Evolutionary conservation across 352 stramenopile species (phyloP), one percentile per base, ranked within the genome.

Genomic region (Globisporangium canariense): DNA sequence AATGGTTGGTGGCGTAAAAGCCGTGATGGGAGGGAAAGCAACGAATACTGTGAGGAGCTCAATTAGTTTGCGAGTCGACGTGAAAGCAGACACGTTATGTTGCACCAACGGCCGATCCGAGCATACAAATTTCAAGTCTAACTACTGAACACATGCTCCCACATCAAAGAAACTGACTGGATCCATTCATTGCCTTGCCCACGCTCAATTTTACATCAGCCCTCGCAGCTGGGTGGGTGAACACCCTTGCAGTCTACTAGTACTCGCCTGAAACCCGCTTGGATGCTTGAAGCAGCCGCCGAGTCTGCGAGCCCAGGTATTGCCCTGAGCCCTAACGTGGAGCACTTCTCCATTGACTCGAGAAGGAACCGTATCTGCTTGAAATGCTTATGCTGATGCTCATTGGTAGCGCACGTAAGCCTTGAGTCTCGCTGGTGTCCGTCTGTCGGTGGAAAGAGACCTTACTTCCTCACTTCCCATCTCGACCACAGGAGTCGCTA

Each of bases 181-280:
- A 34, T 59, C n/a, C 9, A 28, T 28, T 28, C 25, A 28, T 28
- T 28, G 25, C 25, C 25, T 28, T 28, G 25, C 25, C 25, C 2
- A 28, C 25, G 36, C 3, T 34, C 13, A 8, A 8, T 36, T 61
- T 61, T 61, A 61, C 55, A 61, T 61, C 38, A 61, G 9, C 20
- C 38, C 38, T 51, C 47, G 40, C 58, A 64, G 45, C 58, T 64
- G 58, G 45, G 32, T 64, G 58, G 58, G 46, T 64, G 18, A 59
- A 22, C 18, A 41, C 45, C 9, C 9, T 14, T 41, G 36, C 36
- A 41, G 10, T 4, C 8, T 11, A 4, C 11, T 41, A 11, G 11
- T 41, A 4, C 25, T 28, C 25, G 25, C 25, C 25, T 41, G 11
- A 58, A 45, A 18, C n/a, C 16, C 32, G 9, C 11, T 41, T 18